Conservation (phyloP, 441 rosid species). For the Eruca vesicaria region DNA sequence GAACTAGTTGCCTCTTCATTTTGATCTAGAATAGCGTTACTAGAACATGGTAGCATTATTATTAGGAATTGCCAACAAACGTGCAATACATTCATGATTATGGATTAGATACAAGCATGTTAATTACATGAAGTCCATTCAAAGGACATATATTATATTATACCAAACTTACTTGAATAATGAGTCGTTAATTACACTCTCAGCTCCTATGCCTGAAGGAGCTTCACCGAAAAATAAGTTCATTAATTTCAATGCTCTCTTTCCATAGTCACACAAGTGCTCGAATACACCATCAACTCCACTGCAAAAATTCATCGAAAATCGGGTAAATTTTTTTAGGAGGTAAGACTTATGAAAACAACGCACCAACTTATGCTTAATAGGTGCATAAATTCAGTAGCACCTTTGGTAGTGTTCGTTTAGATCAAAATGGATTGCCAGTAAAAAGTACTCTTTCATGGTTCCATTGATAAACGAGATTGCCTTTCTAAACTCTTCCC, state of each 20-base stretch:
- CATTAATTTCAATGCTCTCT: conserved; percentile 49
- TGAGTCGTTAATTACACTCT: conserved; percentile 37
- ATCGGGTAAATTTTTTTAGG: not conserved
- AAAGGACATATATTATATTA: not conserved
- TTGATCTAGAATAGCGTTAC: conserved; percentile 24
- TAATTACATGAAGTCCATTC: not conserved
- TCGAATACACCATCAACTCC: conserved; percentile 49
- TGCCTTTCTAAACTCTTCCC: conserved; percentile 61
- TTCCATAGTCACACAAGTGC: conserved; percentile 53
- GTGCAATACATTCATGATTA: not conserved
- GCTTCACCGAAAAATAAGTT: conserved; percentile 52
- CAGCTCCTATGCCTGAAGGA: conserved; percentile 42
- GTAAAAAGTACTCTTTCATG: conserved; percentile 44
- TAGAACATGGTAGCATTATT: conserved; percentile 17
- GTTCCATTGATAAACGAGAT: conserved; percentile 50
- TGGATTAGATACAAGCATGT: conserved; percentile 24
- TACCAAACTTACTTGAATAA: conserved; percentile 55
- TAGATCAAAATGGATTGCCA: conserved; percentile 65
- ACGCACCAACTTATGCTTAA: not conserved
- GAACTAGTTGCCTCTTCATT: conserved; percentile 29
- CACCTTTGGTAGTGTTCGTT: conserved; percentile 61
- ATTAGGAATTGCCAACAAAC: conserved; percentile 21
- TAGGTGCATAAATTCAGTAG: conserved; percentile 11
- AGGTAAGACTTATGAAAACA: conserved; percentile 5
- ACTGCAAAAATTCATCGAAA: conserved; percentile 35